Evolutionary conservation across 2,329 filamentous ascomycete genomes (phyloP).

Genomic region (Elsinoe fawcettii): DNA sequence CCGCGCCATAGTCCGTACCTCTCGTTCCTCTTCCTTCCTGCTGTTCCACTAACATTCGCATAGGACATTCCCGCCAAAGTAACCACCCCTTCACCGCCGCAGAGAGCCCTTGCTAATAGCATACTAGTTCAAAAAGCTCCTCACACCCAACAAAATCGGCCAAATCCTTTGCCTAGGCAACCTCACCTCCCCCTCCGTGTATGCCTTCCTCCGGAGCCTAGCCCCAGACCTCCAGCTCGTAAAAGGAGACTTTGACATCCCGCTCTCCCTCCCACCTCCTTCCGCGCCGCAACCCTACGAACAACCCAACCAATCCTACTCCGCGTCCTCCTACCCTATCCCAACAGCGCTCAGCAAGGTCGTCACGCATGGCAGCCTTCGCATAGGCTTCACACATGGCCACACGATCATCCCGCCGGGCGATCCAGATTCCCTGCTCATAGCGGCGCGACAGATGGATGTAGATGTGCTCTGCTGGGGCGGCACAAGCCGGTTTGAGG

Average conservation of each 20-base stretch:
- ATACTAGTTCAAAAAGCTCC: conserved; percentile 47
- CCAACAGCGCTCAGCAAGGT: conserved; percentile 55
- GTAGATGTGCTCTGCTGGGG: conserved; percentile 63
- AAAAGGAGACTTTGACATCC: conserved; percentile 62
- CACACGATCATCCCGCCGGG: conserved; percentile 63
- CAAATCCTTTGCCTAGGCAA: conserved; percentile 53
- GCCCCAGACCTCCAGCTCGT: conserved; percentile 60
- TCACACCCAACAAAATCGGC: conserved; percentile 51
- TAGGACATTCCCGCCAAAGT: conserved; percentile 83
- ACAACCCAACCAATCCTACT: conserved; percentile 16
- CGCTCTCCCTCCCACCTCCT: conserved; percentile 49
- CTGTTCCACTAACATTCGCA: conserved; percentile 15
- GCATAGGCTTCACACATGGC: conserved; percentile 64
- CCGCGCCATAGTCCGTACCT: conserved; percentile 60
- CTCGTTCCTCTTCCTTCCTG: conserved; percentile 17
- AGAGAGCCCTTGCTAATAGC: background rate
- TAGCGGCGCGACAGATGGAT: conserved; percentile 63
- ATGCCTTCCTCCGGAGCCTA: conserved; percentile 48
- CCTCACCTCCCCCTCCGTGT: conserved; percentile 50
- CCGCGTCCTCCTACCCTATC: conserved; percentile 22
- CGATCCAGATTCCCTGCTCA: conserved; percentile 58
- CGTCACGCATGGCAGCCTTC: conserved; percentile 59
- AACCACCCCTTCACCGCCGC: conserved; percentile 24
- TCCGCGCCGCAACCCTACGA: conserved; percentile 19
- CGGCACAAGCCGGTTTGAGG: conserved; percentile 62